Base-by-base conservation (phyloP, 2,329 filamentous ascomycete species). In the Dactylonectria macrodidyma region DNA sequence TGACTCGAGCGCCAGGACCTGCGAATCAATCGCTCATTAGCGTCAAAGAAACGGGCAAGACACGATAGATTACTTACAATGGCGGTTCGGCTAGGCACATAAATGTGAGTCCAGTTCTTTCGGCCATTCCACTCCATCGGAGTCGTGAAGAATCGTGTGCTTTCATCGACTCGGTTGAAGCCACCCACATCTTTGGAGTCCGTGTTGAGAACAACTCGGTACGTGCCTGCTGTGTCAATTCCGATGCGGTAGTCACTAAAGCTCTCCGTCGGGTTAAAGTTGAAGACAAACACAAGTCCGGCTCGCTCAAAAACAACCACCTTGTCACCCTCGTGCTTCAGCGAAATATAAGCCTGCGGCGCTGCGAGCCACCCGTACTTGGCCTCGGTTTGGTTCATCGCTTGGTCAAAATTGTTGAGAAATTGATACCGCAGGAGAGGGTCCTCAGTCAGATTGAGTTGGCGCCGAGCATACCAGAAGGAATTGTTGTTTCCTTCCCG, bases 251-350 rank as follows among this genome's bases (percentile, higher is more conserved):
- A 99, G 82, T 98, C 96, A 11, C 92, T 91, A 82, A 93, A 99
- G 81, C 94, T 97, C 73, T 92, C 84, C 33, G 89, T 89, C 0
- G 93, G 91, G 79, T 98, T 91, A 87, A 98, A 98, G 84, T 99
- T 99, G 88, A 99, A 98, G 75, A 98, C 88, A 86, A 95, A 99
- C 11, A 99, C 86, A 66, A 97, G 84, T 0, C 95, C 95, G 1
- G 91, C 96, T 36, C 96, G 90, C 85, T 99, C 96, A 79, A 98
- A 99, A 3, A 97, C 95, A 71, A 99, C 90, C 50, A 98, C 91
- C 84, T 98, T 99, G 84, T 99, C 96, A 22, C 82, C 86, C 78
- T 98, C 95, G 79, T 99, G 91, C 88, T 98, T 99, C 74, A 98
- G 87, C 69, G 93, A 96, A 77, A 99, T 91, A 80, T 96, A 97